Percentiles rank a stretch among this genome's conserved stretches.
phyloP scores from a whole-genome alignment of 805 yeast species.

The Pichia heedii region DNA sequence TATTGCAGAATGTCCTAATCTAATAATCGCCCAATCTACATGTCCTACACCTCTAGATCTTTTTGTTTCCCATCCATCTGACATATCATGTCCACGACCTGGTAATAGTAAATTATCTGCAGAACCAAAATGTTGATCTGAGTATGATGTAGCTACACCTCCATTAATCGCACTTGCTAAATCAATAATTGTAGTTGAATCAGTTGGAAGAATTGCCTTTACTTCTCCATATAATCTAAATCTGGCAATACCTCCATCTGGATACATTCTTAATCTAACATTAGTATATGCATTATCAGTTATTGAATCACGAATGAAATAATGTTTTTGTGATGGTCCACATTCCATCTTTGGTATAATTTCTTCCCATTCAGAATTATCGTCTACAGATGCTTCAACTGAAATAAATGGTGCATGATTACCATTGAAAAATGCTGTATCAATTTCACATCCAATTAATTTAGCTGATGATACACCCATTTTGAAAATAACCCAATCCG shows the following conservation, averaged over 20 bases:
- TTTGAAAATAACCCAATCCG: constrained; percentile 80
- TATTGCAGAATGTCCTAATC: constrained; percentile 59
- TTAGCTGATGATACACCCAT: constrained; percentile 80
- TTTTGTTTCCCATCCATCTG: constrained; percentile 97
- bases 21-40: constrained; percentile 83
- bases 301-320: constrained; percentile 51
- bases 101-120: constrained; percentile 85
- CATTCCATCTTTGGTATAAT: constrained; percentile 68
- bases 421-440: constrained; percentile 91
- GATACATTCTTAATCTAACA: constrained; percentile 82
- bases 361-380: constrained; percentile 54
- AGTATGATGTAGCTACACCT: constrained; percentile 73
- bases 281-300: constrained; percentile 68
- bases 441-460: constrained; percentile 77
- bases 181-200: constrained; percentile 43
- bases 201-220: constrained; percentile 54
- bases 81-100: constrained; percentile 93
- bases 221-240: constrained; percentile 85
- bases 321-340: constrained; percentile 84
- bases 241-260: constrained; percentile 97
- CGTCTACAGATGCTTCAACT: constrained; percentile 59
- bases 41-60: constrained; percentile 81
- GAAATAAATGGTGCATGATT: constrained; percentile 89
- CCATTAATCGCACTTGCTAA: constrained; percentile 79
- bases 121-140: constrained; percentile 92